These are phyloP conservation scores for Penicillium sp. DNA, from an alignment of 2,329 filamentous ascomycete species.

Conservation along the genomic window DNA sequence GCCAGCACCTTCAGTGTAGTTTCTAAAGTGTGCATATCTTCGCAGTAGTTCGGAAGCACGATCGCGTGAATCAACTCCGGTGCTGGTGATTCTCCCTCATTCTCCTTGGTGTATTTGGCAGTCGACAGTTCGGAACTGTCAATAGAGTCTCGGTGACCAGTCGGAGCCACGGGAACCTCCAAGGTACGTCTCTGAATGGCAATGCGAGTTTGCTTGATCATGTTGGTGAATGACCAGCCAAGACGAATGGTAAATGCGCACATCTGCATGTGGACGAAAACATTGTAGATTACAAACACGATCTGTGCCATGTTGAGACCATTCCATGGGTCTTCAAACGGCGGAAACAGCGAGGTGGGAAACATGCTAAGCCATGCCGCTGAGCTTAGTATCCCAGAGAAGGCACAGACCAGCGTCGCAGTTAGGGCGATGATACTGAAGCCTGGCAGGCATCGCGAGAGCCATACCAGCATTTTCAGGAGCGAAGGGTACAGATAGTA, in stretches of 20 bases:
- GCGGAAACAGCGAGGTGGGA: constrained; percentile 9
- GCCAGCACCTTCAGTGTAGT: constrained; percentile 71
- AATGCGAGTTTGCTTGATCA: constrained; percentile 23
- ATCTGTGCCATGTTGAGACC: constrained; percentile 26
- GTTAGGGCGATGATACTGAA: constrained; percentile 31
- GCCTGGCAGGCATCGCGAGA: constrained; percentile 33
- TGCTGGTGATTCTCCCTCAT: constrained; percentile 38
- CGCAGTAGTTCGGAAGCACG: constrained; percentile 73
- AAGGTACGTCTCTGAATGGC: constrained; percentile 21
- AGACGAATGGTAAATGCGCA: constrained; percentile 57
- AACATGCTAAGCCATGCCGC: constrained; percentile 18
- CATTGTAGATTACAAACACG: constrained; percentile 65
- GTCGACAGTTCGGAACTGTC: not conserved
- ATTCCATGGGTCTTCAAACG: constrained; percentile 12
- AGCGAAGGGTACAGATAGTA: not conserved
- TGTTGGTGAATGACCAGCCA: constrained; percentile 52
- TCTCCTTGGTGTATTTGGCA: constrained; percentile 49
- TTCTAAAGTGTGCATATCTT: constrained; percentile 67
- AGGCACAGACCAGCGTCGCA: constrained; percentile 23
- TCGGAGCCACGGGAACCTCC: not conserved
- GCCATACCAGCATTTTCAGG: constrained; percentile 29
- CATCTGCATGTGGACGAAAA: constrained; percentile 66
- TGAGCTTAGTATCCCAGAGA: constrained; percentile 21
- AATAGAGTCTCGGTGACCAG: not conserved
- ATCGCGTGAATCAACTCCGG: constrained; percentile 62